Conservation (phyloP, 139 green algal species). For the Volvox africanus region DNA sequence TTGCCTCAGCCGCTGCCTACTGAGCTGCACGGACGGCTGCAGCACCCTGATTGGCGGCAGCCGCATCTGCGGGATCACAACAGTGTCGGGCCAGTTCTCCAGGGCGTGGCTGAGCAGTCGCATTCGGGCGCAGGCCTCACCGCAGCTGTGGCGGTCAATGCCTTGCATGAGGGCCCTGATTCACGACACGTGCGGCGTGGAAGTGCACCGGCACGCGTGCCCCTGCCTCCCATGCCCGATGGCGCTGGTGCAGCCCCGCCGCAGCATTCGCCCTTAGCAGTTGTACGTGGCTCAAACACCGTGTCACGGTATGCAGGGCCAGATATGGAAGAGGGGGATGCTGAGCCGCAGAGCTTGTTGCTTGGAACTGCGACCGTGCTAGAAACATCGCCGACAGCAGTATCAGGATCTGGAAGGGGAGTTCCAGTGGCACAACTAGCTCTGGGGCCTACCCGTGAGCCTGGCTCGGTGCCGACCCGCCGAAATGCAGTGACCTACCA, state of each 20-base stretch:
- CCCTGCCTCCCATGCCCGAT: slow-evolving; percentile 23
- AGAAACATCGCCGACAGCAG: background rate
- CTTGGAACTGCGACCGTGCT: no score
- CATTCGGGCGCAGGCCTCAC: background rate
- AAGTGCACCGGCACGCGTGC: slow-evolving; percentile 3
- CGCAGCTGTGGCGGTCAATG: background rate
- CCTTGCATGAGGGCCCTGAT: background rate
- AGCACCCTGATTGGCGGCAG: background rate
- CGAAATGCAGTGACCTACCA: slow-evolving; percentile 23
- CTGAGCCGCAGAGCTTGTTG: background rate
- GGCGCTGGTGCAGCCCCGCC: background rate
- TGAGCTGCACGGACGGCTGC: background rate
- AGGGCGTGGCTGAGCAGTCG: background rate
- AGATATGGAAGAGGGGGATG: background rate
- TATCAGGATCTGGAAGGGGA: background rate
- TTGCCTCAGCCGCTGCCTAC: background rate
- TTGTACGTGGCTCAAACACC: background rate
- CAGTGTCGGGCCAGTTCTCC: background rate
- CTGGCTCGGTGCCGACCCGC: background rate
- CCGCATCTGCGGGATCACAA: background rate
- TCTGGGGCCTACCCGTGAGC: no score
- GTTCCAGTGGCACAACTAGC: no score
- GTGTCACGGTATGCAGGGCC: background rate
- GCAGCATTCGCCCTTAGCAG: background rate
- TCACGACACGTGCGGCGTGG: background rate